Conservation (phyloP, 2,329 filamentous ascomycete species). For the Bipolaris bicolor region DNA sequence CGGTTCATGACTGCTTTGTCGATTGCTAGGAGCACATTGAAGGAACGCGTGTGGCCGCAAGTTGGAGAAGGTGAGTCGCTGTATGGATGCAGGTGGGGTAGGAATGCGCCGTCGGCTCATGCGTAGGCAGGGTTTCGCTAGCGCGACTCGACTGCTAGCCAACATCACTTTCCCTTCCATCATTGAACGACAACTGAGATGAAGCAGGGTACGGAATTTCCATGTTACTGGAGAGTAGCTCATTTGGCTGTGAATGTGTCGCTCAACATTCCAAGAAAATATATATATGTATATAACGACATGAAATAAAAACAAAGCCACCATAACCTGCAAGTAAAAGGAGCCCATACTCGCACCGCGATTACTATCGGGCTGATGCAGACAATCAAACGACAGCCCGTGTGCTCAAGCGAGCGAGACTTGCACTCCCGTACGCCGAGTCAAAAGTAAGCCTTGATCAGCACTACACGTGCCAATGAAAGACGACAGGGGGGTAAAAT, state of each 20-base stretch:
- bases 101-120: conserved; percentile 22
- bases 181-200: background rate
- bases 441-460: conserved; percentile 13
- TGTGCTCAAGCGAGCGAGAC: conserved; percentile 30
- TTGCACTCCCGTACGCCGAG: conserved; percentile 29
- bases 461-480: conserved; percentile 7
- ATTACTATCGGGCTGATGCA: conserved; percentile 21
- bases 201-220: conserved; percentile 5
- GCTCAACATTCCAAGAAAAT: background rate
- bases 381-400: conserved; percentile 18
- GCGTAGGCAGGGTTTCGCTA: conserved; percentile 13
- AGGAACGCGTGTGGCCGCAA: conserved; percentile 2
- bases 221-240: conserved; percentile 13
- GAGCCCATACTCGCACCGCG: conserved; percentile 21
- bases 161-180: background rate
- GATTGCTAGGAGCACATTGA: background rate
- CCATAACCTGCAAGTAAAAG: conserved; percentile 12
- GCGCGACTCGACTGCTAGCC: conserved; percentile 4
- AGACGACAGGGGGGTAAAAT: conserved; percentile 5
- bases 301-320: conserved; percentile 16
- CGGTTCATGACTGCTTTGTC: conserved; percentile 22
- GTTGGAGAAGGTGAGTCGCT: conserved; percentile 12
- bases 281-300: background rate
- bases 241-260: conserved; percentile 17
- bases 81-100: conserved; percentile 21